A percentile compares a stretch with the other conserved stretches of the same genome.
phyloP scores from a whole-genome alignment of 2,329 filamentous ascomycete genomes.

The Aureobasidium lini region DNA sequence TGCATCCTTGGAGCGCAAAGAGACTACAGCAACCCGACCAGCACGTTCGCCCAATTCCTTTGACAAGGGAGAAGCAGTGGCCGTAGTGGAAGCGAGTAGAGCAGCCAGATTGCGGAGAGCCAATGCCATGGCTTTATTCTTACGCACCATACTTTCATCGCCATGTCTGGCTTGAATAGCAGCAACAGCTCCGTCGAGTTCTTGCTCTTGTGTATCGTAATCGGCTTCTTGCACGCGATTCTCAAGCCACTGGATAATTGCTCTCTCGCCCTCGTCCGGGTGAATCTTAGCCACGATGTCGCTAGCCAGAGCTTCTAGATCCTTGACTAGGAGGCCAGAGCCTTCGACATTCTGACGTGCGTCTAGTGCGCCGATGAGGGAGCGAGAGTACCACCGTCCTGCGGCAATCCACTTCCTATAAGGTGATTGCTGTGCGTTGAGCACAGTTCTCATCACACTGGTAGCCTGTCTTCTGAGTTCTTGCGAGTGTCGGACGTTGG shows the following conservation, averaged over 20 bases:
- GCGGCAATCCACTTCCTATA: constrained; percentile 30
- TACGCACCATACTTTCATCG: background rate
- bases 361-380: constrained; percentile 59
- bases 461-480: constrained; percentile 65
- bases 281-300: constrained; percentile 63
- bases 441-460: constrained; percentile 64
- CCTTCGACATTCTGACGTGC: constrained; percentile 61
- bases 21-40: constrained; percentile 22
- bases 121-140: constrained; percentile 35
- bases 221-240: constrained; percentile 53
- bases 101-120: constrained; percentile 56
- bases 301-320: constrained; percentile 64
- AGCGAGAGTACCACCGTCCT: constrained; percentile 54
- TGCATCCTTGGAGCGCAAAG: constrained; percentile 22
- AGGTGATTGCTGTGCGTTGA: constrained; percentile 60
- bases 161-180: constrained; percentile 17
- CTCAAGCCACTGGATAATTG: constrained; percentile 35
- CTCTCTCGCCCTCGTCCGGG: constrained; percentile 43
- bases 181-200: constrained; percentile 30
- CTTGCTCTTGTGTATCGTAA: constrained; percentile 40
- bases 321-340: constrained; percentile 63
- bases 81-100: constrained; percentile 43
- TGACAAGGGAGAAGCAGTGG: constrained; percentile 16
- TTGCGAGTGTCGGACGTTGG: constrained; percentile 35
- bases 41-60: constrained; percentile 6